phyloP scores from a whole-genome alignment of 1,284 basidiomycete genomes.

The Ceratobasidium sp. region DNA sequence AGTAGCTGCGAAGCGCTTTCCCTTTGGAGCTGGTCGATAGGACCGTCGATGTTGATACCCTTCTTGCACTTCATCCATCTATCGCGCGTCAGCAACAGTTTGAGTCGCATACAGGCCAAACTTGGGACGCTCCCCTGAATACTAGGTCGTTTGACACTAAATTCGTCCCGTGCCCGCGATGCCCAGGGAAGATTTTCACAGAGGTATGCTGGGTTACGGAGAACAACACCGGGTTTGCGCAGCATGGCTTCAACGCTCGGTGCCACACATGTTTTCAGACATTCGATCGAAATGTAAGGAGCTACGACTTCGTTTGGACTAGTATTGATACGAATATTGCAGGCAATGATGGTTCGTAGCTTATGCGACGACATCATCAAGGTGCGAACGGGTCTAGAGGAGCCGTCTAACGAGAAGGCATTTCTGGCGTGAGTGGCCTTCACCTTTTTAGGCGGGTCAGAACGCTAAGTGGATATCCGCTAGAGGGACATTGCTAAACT shows the following conservation, averaged over 20 bases:
- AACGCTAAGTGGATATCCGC: neutral
- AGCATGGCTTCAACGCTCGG: conserved; percentile 30
- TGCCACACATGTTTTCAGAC: conserved; percentile 25
- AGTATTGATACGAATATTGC: neutral
- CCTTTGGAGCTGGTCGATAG: conserved; percentile 44
- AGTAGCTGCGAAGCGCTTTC: conserved; percentile 20
- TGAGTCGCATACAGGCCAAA: conserved; percentile 38
- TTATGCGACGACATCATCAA: conserved; percentile 29
- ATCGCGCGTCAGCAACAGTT: conserved; percentile 35
- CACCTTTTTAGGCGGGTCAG: too few relatives aligned
- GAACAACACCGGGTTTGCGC: conserved; percentile 33
- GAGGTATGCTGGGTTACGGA: conserved; percentile 43
- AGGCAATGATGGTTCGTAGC: conserved; percentile 22
- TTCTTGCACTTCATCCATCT: conserved; percentile 44
- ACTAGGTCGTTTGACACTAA: conserved; percentile 18
- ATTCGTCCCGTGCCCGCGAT: conserved; percentile 40
- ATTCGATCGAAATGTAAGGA: conserved; percentile 24
- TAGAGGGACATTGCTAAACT: conserved; percentile 17
- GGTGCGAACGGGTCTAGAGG: neutral
- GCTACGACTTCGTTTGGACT: too few relatives aligned
- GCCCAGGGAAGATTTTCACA: neutral
- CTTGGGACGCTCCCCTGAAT: conserved; percentile 14
- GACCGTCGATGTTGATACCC: conserved; percentile 43
- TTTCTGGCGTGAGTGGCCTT: conserved; percentile 10
- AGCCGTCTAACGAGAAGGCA: neutral